Evolutionary conservation across 192 early-diverging fungal species (phyloP).

Genomic region (Cetraspora pellucida): DNA sequence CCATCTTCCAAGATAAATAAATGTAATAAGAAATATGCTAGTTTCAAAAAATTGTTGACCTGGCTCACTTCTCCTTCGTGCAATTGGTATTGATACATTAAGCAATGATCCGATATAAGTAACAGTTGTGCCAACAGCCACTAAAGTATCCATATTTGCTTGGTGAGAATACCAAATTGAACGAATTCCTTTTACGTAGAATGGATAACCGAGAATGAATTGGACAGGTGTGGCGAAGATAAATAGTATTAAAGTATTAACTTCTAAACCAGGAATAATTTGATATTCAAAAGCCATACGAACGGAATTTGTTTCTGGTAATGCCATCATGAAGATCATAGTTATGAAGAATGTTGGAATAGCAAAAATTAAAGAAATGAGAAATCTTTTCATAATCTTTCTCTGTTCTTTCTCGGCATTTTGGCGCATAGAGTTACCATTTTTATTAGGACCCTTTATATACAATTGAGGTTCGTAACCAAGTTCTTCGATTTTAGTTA

Average conservation of each 20-base stretch:
- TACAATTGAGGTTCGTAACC: slow-evolving; percentile 60
- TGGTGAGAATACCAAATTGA: slow-evolving; percentile 60
- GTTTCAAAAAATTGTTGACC: slow-evolving; percentile 77
- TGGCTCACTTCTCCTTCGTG: slow-evolving; percentile 13
- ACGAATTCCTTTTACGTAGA: slow-evolving; percentile 67
- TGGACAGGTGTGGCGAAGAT: slow-evolving; percentile 73
- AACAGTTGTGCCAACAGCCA: slow-evolving; percentile 72
- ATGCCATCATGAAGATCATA: slow-evolving; percentile 75
- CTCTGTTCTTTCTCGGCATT: slow-evolving; percentile 49
- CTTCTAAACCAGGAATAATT: slow-evolving; percentile 58
- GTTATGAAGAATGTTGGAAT: slow-evolving; percentile 67
- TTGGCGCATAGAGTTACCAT: slow-evolving; percentile 44
- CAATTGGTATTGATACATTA: slow-evolving; percentile 26
- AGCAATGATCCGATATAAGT: slow-evolving; percentile 61
- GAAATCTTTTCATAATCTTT: slow-evolving; percentile 41
- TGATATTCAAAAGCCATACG: slow-evolving; percentile 47
- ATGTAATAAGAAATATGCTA: slow-evolving; percentile 72
- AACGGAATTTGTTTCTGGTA: slow-evolving; percentile 53
- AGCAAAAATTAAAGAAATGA: slow-evolving; percentile 62
- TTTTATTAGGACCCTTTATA: slow-evolving; percentile 37
- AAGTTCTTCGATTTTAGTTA: slow-evolving; percentile 58
- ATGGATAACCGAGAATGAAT: slow-evolving; percentile 68
- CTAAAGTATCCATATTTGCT: slow-evolving; percentile 83
- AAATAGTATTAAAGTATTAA: slow-evolving; percentile 57
- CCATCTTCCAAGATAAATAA: slow-evolving; percentile 83